A percentile compares a stretch with the other conserved stretches of the same genome.
Conservation (phyloP, 306 rosid species). For the Cucurbita moschata region DNA sequence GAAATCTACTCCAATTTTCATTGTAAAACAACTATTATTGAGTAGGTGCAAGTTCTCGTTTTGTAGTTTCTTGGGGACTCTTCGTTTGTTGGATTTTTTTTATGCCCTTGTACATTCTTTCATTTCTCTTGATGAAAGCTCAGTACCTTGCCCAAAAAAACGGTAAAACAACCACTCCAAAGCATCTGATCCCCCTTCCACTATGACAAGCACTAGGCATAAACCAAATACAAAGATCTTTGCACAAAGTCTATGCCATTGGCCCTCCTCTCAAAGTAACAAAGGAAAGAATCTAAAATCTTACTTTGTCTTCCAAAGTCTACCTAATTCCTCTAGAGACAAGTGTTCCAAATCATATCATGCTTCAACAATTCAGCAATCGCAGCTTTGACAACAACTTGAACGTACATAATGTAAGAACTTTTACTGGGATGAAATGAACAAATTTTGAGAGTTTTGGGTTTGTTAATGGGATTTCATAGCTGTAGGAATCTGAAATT, state of each 20-base stretch:
- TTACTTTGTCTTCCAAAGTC: not conserved
- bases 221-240: not conserved
- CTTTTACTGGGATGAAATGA: not conserved
- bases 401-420: not conserved
- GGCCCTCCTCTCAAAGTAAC: not conserved
- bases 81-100: too few species aligned
- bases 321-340: not conserved
- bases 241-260: not conserved
- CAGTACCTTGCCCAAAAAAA: too few species aligned
- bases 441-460: not conserved
- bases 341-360: not conserved
- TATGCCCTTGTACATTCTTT: too few species aligned
- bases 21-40: not conserved
- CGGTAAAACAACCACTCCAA: not conserved
- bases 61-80: too few species aligned
- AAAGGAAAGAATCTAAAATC: not conserved
- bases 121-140: too few species aligned
- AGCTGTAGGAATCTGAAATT: not conserved
- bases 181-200: not conserved
- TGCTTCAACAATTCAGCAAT: not conserved
- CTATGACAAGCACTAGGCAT: not conserved
- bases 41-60: too few species aligned
- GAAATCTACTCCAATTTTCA: not conserved
- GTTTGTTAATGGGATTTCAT: not conserved
- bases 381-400: not conserved